Evolutionary conservation across 148 eudicot species (phyloP), one percentile per base, ranked within the genome.

Genomic region (Euryodendron excelsum): DNA sequence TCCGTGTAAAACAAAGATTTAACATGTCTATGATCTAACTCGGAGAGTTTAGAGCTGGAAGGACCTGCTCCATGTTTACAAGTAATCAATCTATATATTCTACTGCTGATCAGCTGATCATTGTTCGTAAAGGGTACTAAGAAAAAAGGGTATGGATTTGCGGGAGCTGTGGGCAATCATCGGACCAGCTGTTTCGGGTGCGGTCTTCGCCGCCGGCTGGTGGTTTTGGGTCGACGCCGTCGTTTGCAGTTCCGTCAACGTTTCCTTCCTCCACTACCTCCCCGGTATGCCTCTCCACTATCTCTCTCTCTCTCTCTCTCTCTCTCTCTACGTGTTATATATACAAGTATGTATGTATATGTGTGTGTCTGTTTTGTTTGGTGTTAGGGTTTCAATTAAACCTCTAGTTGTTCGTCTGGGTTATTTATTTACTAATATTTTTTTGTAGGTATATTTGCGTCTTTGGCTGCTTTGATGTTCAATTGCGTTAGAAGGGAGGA

Each of bases 191-290:
- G 52, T 91, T 3, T 81, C 98, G 80, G 97, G 98, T 20, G 97
- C 94, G 3, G 87, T 94, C 2, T 92, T 94, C 91, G 98, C 97
- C 45, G 86, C 96, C 59, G 98, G 98, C 1, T 94, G 98, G 98
- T 94, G 98, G 98, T 94, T 94, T 80, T 94, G 98, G 97, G 90
- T 94, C 10, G 98, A 94, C 86, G 98, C 98, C 83, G 98, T 94
- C 37, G 98, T 94, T 59, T 94, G 98, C 78, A 92, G 95, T 65
- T 74, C 95, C 69, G 90, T 92, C 72, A 34, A 86, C 62, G 85
- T 94, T 77, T 88, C 98, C 39, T 94, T 94, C 85, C 84, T 94
- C 61, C 96, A 94, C 84, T 94, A 94, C 75, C 96, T 92, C 17
- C 98, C 97, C 0, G 98, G 98, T 90, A 80, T 31, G 21, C 36